Base-by-base conservation (phyloP, 768 basidiomycete species). In the Rhizopogon vesiculosus region DNA sequence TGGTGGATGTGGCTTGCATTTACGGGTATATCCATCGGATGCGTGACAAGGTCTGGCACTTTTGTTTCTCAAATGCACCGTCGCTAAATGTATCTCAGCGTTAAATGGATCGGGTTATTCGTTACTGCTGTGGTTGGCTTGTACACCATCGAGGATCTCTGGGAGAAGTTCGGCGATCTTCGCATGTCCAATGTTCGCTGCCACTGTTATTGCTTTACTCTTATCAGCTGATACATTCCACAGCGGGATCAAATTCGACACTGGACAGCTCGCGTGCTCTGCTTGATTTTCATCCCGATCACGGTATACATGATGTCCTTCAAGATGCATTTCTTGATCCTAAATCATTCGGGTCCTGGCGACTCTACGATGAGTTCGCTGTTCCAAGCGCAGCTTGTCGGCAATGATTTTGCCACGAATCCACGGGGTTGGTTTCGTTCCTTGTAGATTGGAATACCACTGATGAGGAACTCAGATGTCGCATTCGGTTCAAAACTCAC, bases 321-420 rank as follows among this genome's bases (percentile, higher is more conserved):
- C 86, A 97, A 98, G 72, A 76, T 97, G 18, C 97, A 99, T 70
- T 99, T 99, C 76, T 68, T 98, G 69, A 81, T 99, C 59, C 77
- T 99, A 50, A 95, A 91, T 68, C 92, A 93, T 60, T 89, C 92
- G 13, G 96, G 96, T 40, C 92, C 97, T 19, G 97, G 96, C 15
- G 96, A 99, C 66, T 89, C 96, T 2, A 96, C 98, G 69, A 99
- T 99, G 96, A 93, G 90, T 68, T 97, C 93, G 7, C 78, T 98
- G 18, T 99, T 99, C 82, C 97, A 99, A 70, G 96, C 97, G 25
- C 93, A 97, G 62, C 81, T 99, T 2, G 79, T 83, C 35, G 97
- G 97, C 15, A 99, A 98, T 66, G 93, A 97, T 67, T 98, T 98
- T 71, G 72, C 84, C n/a, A 74, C 76, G 62, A 94, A 94, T 63